Evolutionary conservation across 2,329 filamentous ascomycete genomes (phyloP), one percentile per base, ranked within the genome.

Genomic region (Chrysosporium queenslandicum): DNA sequence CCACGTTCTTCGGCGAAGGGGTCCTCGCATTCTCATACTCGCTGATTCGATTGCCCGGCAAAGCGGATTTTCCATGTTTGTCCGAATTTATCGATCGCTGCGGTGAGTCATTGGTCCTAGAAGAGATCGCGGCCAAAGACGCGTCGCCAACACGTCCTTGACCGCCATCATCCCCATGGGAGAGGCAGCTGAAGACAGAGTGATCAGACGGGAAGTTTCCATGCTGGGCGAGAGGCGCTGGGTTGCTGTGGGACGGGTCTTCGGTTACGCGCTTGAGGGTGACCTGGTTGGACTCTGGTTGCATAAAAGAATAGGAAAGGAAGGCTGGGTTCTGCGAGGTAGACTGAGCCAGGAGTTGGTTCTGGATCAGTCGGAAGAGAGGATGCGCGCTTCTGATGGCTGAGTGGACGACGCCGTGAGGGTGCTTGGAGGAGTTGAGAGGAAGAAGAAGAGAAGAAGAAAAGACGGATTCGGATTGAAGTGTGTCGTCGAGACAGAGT

Each of bases 251-350:
- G 60, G 66, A 60, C 63, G 64, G 63, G 60, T 71, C 63, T 62
- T 67, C 58, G 59, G 66, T 62, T 55, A 64, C 63, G 61, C 66
- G 68, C 67, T 71, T 70, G 69, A 72, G 71, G 64, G 66, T 70
- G 66, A 69, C 69, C 71, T 73, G 68, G 64, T 71, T 63, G 62
- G 73, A 68, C 77, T 77, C 79, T 74, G 80, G 68, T 76, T 80
- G 80, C 80, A 83, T 83, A 82, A 77, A 83, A 82, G 32, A 34
- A 66, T 64, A 65, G 67, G 64, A 61, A 60, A 58, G 60, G 60
- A 63, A 54, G 58, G 55, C 54, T 48, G 54, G 58, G 60, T 58
- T 60, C n/a, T 20, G 11, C 14, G 23, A 59, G 62, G 61, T 63
- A 65, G 77, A 81, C 79, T 76, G 79, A 81, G 72, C 78, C 76